Base-by-base conservation (phyloP, 345 rosid genomes). In the Fremontodendron californicum region DNA sequence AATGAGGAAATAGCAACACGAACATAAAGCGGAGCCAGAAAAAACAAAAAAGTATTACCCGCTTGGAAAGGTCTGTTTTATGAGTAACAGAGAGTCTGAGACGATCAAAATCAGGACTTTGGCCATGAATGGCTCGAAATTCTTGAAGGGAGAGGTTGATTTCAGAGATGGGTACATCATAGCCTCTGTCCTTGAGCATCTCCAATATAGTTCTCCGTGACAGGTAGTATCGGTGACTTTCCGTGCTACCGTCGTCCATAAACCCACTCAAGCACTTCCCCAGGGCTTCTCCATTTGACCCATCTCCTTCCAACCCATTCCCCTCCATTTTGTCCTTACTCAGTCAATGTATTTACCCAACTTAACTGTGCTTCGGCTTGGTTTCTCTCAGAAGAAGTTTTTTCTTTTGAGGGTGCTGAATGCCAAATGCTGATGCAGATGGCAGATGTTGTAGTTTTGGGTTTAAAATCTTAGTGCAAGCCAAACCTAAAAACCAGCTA, bases 181-280 rank as follows among this genome's bases (percentile, higher is more conserved):
- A 94, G 60, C 97, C 98, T 82, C 98, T 86, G 75, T 94, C 98
- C 48, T 74, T 82, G 43, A 94, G 84, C 98, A 94, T 94, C 89
- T 90, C 96, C 58, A 94, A 82, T 2, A 85, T 85, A 25, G 91
- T 91, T 65, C 83, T 83, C 6, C 96, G 84, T 0, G 98, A 81
- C 19, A 92, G 89, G 79, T 80, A 92, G 86, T 86, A 91, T 74
- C 91, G 83, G 81, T 85, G 97, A 77, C 88, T 85, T 75, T 90
- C 97, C 18, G 61, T 71, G 80, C 89, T 90, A n/a, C 87, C 90
- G 35, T 81, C 81, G 49, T 94, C 96, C 1, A 80, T 79, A 77
- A 66, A 88, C 66, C 89, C 80, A 83, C 84, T 78, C 78, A 92
- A 74, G 85, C 97, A 91, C 49, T 18, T 78, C 25, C 54, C 81